A percentile compares a stretch with the other conserved stretches of the same genome.
These are phyloP conservation scores for Paraurostyla sp. DNA, from an alignment of 73 alveolate genomes.

Conservation along the genomic window DNA sequence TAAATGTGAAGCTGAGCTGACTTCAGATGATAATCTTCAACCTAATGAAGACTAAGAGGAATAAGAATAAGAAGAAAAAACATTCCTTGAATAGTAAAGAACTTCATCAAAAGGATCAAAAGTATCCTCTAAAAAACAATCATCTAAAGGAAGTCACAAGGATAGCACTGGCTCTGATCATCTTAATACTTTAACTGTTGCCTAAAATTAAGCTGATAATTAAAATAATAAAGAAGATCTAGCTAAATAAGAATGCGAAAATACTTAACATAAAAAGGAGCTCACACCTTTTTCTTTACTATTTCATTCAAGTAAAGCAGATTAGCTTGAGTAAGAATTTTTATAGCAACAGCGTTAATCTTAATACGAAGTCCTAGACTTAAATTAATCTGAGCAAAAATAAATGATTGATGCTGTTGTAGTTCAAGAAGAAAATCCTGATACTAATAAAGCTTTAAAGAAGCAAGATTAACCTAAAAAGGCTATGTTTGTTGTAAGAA, in stretches of 20 bases:
- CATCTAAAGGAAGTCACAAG: background rate
- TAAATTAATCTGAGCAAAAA: too few species aligned
- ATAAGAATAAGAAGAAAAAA: slow-evolving; percentile 32
- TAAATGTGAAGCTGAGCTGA: slow-evolving; percentile 41
- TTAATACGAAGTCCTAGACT: background rate
- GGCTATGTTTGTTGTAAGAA: slow-evolving; percentile 32
- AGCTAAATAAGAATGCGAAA: background rate
- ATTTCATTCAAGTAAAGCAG: background rate
- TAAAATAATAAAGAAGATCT: background rate
- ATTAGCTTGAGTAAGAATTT: background rate
- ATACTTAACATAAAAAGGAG: too few species aligned
- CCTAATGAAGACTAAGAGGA: slow-evolving; percentile 35
- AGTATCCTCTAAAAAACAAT: slow-evolving; percentile 4
- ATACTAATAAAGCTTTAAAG: too few species aligned
- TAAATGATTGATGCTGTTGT: too few species aligned
- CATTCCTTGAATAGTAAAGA: slow-evolving; percentile 2
- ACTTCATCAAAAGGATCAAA: slow-evolving; percentile 10
- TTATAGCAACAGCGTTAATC: background rate
- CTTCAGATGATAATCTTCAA: background rate
- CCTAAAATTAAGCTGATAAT: background rate
- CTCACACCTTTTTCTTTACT: slow-evolving; percentile 12
- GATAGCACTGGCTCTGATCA: slow-evolving; percentile 20
- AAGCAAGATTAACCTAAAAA: slow-evolving; percentile 17
- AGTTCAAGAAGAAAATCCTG: too few species aligned
- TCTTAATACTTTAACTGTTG: too few species aligned